phyloP scores from a whole-genome alignment of 2,329 filamentous ascomycete genomes.

The Aspergillus fijiensis region DNA sequence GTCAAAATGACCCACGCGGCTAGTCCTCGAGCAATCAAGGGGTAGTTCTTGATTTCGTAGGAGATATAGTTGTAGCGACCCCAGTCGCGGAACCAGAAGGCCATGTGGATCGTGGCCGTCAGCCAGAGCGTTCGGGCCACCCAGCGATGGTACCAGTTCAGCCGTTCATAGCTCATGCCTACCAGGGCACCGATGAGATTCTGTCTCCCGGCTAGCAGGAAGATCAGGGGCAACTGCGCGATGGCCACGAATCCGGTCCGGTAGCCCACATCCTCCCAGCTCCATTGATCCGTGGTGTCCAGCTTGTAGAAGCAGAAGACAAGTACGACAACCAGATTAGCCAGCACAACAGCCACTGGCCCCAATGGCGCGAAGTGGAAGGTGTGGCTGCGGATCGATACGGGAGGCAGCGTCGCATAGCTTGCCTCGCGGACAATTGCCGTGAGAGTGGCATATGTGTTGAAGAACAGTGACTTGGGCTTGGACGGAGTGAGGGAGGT shows the following conservation, averaged over 20 bases:
- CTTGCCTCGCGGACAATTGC: slow-evolving; percentile 56
- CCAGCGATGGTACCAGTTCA: slow-evolving; percentile 57
- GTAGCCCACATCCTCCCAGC: slow-evolving; percentile 58
- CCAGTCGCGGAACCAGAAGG: slow-evolving; percentile 56
- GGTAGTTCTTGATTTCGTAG: slow-evolving; percentile 50
- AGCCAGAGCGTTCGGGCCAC: slow-evolving; percentile 52
- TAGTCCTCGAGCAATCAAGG: slow-evolving; percentile 52
- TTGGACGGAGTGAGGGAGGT: slow-evolving; percentile 50
- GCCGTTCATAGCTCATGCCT: slow-evolving; percentile 50
- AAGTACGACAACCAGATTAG: slow-evolving; percentile 52
- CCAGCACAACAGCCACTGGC: slow-evolving; percentile 33
- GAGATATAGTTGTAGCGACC: slow-evolving; percentile 51
- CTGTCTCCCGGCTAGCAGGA: slow-evolving; percentile 56
- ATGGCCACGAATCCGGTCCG: slow-evolving; percentile 55
- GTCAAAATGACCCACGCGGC: slow-evolving; percentile 53
- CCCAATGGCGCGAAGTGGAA: slow-evolving; percentile 43
- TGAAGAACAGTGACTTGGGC: slow-evolving; percentile 52
- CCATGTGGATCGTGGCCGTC: slow-evolving; percentile 55
- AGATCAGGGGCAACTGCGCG: slow-evolving; percentile 56
- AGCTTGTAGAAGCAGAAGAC: slow-evolving; percentile 58
- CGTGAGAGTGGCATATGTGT: slow-evolving; percentile 52
- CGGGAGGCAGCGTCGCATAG: slow-evolving; percentile 45
- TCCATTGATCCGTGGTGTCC: slow-evolving; percentile 49
- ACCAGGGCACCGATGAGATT: slow-evolving; percentile 53
- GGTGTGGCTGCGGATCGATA: slow-evolving; percentile 33